Evolutionary conservation across 192 early-diverging fungal genomes (phyloP).

Genomic region (Radiomyces spectabilis): DNA sequence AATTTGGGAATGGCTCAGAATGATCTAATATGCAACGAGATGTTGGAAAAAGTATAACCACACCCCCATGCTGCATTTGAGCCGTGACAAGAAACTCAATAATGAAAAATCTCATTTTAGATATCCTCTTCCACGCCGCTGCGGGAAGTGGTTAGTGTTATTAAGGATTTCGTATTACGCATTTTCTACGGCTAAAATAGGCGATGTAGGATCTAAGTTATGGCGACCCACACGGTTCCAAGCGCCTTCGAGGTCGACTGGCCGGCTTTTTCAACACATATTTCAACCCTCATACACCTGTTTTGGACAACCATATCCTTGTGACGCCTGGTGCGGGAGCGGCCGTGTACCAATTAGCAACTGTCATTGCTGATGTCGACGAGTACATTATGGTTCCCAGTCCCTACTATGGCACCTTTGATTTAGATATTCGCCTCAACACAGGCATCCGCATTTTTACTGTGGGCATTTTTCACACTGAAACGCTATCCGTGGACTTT

Average conservation of each 20-base stretch:
- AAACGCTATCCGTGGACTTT: too few species aligned
- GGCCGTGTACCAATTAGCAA: slow-evolving; percentile 56
- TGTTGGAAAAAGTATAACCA: slow-evolving; percentile 47
- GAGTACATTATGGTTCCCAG: slow-evolving; percentile 68
- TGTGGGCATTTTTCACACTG: too few species aligned
- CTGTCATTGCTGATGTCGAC: slow-evolving; percentile 57
- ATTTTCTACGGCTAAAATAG: background rate
- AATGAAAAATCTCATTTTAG: background rate
- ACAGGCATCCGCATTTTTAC: too few species aligned
- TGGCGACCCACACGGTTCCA: slow-evolving; percentile 45
- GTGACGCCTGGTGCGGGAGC: slow-evolving; percentile 61
- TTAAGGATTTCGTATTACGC: background rate
- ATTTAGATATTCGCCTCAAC: slow-evolving; percentile 45
- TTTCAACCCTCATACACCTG: slow-evolving; percentile 37
- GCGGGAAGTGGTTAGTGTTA: background rate
- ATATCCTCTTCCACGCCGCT: background rate
- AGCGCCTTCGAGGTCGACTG: slow-evolving; percentile 45
- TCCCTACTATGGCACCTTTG: slow-evolving; percentile 75
- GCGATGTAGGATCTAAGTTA: slow-evolving; percentile 32
- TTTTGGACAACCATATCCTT: slow-evolving; percentile 47
- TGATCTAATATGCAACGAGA: slow-evolving; percentile 44
- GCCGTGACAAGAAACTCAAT: background rate
- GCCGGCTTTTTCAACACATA: slow-evolving; percentile 60
- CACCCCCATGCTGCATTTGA: background rate
- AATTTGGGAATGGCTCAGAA: slow-evolving; percentile 82